A percentile compares a stretch with the other conserved stretches of the same genome.
phyloP scores from a whole-genome alignment of 2,329 filamentous ascomycete genomes.

The Rhynchosporium secalis region DNA sequence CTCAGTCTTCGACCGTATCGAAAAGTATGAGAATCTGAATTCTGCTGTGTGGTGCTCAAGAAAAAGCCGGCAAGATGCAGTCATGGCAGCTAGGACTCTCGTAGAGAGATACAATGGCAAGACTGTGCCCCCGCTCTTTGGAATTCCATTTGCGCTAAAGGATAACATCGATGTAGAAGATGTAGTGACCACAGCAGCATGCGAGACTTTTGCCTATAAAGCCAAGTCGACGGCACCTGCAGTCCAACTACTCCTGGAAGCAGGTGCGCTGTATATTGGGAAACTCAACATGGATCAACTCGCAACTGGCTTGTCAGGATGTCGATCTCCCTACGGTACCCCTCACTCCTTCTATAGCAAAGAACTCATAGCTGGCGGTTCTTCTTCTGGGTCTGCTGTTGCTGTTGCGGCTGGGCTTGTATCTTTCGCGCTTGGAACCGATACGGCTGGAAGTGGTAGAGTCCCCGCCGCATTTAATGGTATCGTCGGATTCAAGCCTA shows the following conservation, averaged over 20 bases:
- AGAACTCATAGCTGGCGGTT: slow-evolving; percentile 55
- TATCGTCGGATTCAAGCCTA: slow-evolving; percentile 50
- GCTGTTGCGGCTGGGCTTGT: slow-evolving; percentile 52
- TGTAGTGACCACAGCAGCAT: slow-evolving; percentile 52
- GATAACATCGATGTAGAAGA: slow-evolving; percentile 56
- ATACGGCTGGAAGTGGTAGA: slow-evolving; percentile 53
- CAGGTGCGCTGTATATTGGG: slow-evolving; percentile 56
- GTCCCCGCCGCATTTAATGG: slow-evolving; percentile 53
- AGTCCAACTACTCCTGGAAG: slow-evolving; percentile 48
- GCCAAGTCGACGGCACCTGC: slow-evolving; percentile 49
- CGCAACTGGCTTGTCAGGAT: slow-evolving; percentile 60
- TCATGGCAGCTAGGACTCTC: slow-evolving; percentile 46
- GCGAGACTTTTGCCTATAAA: slow-evolving; percentile 50
- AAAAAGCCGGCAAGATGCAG: slow-evolving; percentile 42
- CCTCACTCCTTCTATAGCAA: slow-evolving; percentile 53
- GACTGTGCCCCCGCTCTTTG: slow-evolving; percentile 53
- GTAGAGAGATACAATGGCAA: slow-evolving; percentile 43
- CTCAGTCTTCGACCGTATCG: slow-evolving; percentile 48
- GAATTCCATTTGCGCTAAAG: slow-evolving; percentile 57
- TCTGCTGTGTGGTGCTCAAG: slow-evolving; percentile 54
- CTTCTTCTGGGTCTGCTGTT: slow-evolving; percentile 54
- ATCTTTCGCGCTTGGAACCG: slow-evolving; percentile 54
- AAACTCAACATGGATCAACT: slow-evolving; percentile 63
- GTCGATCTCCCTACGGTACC: slow-evolving; percentile 57
- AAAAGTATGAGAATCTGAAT: slow-evolving; percentile 49